These are phyloP conservation scores for Paracorniculantispora psalliotae DNA, from an alignment of 2,329 filamentous ascomycete genomes.

Conservation along the genomic window DNA sequence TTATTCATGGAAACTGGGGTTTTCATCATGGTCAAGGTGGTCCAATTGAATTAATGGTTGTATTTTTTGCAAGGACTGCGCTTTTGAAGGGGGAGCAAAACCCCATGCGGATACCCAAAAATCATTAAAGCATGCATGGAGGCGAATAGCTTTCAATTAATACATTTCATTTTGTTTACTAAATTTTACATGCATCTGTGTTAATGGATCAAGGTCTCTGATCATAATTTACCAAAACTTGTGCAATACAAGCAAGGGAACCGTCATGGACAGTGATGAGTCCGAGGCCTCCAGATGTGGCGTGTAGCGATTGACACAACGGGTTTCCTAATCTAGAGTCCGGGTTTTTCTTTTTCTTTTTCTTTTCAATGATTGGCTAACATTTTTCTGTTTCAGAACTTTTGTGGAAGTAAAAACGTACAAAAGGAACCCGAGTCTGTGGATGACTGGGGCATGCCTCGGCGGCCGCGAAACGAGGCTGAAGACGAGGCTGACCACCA, in stretches of 20 bases:
- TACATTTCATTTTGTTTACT: background rate
- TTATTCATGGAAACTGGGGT: background rate
- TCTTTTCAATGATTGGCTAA: too few relatives aligned
- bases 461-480: background rate
- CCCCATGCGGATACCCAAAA: slow-evolving; percentile 14
- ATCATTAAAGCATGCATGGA: slow-evolving; percentile 13
- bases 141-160: slow-evolving; percentile 7
- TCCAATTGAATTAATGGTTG: slow-evolving; percentile 1
- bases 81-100: slow-evolving; percentile 11
- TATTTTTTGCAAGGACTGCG: slow-evolving; percentile 8
- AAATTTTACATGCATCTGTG: background rate
- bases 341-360: too few relatives aligned
- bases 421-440: too few relatives aligned
- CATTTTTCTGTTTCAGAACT: too few relatives aligned
- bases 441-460: background rate
- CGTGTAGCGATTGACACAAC: too few relatives aligned
- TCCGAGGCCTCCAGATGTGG: too few relatives aligned
- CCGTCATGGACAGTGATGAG: too few relatives aligned
- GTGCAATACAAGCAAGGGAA: too few relatives aligned
- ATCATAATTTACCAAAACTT: too few relatives aligned
- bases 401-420: too few relatives aligned
- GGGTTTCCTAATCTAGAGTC: too few relatives aligned
- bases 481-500: background rate
- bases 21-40: slow-evolving; percentile 3
- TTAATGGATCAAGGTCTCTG: background rate